Evolutionary conservation across 2,329 filamentous ascomycete species (phyloP), one percentile per base, ranked within the genome.

Genomic region (Calonectria ilicicola): DNA sequence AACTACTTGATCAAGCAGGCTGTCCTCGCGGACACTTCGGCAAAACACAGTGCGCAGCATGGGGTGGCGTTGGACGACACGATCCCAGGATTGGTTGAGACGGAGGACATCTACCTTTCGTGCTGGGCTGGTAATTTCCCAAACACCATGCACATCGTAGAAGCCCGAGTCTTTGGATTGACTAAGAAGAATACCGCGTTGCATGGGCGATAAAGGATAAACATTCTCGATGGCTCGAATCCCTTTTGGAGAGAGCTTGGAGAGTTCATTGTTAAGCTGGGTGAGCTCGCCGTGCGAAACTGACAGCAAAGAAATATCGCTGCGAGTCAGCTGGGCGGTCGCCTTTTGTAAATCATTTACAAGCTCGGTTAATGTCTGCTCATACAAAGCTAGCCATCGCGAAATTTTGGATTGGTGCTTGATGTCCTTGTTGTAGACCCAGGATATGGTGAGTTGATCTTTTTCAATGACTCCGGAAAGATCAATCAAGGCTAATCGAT

Each of bases 31-130:
- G 15, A 86, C 81, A 27, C 87, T 88, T 65, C 87, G 86, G 46
- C 84, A 83, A 67, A 89, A 89, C 23, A 89, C 80, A 0, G 87
- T 88, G 62, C 87, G 79, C 47, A 89, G 77, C 10, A 86, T 85
- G 0, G 86, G 74, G 67, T 89, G 86, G 44, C 83, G 83, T 23
- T 83, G 77, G 0, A 85, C 82, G 1, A 89, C 82, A 32, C 84
- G 82, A 65, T 85, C 82, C 87, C 87, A 77, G 3, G 76, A 70
- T 7, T 60, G n/a, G 6, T 47, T 65, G 19, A 77, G 76, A 17
- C n/a, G 77, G 2, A 14, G 19, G 9, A 72, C 74, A 32, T 78
- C 72, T 6, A 78, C 70, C 0, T 51, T 23, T 81, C 79, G 12
- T 77, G 72, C 44, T 5, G 26, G 73, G 12, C 19, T 75, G 72